These are phyloP conservation scores for Camptophora hylomeconis DNA, from an alignment of 2,329 filamentous ascomycete species.

Conservation along the genomic window DNA sequence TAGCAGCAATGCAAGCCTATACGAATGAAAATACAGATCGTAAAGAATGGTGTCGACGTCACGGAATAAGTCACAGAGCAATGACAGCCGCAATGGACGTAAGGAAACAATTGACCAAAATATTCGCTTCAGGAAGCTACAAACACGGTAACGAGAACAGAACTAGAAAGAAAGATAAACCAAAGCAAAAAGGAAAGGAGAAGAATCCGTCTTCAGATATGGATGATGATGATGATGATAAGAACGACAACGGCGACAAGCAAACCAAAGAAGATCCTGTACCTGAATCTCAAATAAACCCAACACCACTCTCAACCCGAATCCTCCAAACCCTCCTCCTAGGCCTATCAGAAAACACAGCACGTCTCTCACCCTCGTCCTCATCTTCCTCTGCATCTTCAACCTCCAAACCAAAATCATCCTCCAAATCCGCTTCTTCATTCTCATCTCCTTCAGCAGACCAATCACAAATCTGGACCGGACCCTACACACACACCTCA, in stretches of 20 bases:
- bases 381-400: constrained; percentile 7
- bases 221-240: not conserved
- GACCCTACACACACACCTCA: constrained; percentile 8
- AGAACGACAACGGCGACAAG: constrained; percentile 1
- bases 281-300: constrained; percentile 42
- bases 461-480: constrained; percentile 31
- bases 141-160: constrained; percentile 1
- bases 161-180: not conserved
- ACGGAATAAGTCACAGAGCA: constrained; percentile 48
- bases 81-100: constrained; percentile 51
- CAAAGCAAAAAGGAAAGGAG: constrained; percentile 1
- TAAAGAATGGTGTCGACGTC: constrained; percentile 45
- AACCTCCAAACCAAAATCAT: constrained; percentile 46
- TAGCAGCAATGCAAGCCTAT: constrained; percentile 48
- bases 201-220: not conserved
- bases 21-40: constrained; percentile 44
- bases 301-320: constrained; percentile 46
- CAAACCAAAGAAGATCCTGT: constrained; percentile 22
- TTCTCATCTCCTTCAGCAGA: too few relatives aligned
- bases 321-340: constrained; percentile 46
- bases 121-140: constrained; percentile 4
- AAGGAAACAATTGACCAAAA: constrained; percentile 14
- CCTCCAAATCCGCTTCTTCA: constrained; percentile 49
- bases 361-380: constrained; percentile 23
- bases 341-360: constrained; percentile 49